Evolutionary conservation across 2,329 filamentous ascomycete genomes (phyloP).

Genomic region (Neopestalotiopsis sp.): DNA sequence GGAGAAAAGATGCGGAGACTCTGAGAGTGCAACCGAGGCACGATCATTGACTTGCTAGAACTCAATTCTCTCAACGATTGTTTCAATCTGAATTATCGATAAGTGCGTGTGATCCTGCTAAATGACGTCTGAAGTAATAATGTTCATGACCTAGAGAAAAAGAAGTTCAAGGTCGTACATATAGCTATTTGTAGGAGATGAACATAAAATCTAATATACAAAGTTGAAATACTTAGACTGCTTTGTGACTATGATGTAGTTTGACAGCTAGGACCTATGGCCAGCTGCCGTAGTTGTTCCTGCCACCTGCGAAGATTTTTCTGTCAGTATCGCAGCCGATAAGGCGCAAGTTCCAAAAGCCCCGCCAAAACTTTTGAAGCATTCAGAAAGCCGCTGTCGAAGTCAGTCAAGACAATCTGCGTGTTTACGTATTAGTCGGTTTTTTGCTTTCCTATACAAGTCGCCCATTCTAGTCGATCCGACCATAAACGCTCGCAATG

Average conservation of each 20-base stretch:
- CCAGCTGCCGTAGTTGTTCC: not conserved
- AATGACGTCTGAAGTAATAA: too few relatives aligned
- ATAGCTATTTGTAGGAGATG: too few relatives aligned
- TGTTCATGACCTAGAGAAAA: too few relatives aligned
- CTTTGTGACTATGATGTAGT: not conserved
- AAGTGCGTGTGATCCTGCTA: too few relatives aligned
- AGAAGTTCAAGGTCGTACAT: too few relatives aligned
- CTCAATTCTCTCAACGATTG: not conserved
- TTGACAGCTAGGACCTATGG: not conserved
- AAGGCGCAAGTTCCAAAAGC: slow-evolving; percentile 7
- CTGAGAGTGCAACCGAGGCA: not conserved
- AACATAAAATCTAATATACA: not conserved
- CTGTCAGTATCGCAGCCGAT: not conserved
- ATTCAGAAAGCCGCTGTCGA: not conserved
- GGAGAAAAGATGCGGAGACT: not conserved
- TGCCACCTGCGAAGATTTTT: slow-evolving; percentile 9
- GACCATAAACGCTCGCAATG: slow-evolving; percentile 14
- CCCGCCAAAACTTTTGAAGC: slow-evolving; percentile 20
- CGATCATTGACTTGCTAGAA: not conserved
- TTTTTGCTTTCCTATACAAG: not conserved
- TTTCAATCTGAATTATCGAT: not conserved
- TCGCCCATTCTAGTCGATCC: not conserved
- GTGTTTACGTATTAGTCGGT: not conserved
- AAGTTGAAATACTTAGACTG: not conserved
- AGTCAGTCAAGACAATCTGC: slow-evolving; percentile 1